A percentile compares a stretch with the other conserved stretches of the same genome.
These are phyloP conservation scores for Dictyostelium purpureum DNA, from an alignment of 78 protist genomes.

Conservation along the genomic window DNA sequence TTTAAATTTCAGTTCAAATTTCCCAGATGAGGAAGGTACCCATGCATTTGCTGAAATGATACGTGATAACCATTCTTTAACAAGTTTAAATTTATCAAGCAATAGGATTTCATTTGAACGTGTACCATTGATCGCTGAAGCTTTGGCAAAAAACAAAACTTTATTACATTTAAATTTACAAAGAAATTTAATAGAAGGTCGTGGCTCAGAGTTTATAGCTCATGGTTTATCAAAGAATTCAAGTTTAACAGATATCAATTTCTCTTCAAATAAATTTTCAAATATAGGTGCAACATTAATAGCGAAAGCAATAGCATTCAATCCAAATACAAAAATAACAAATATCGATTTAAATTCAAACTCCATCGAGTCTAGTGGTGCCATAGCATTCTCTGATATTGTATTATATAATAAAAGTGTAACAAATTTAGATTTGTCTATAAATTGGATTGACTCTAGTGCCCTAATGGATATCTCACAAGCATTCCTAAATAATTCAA, in stretches of 20 bases:
- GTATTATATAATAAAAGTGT: background rate
- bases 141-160: constrained; percentile 18
- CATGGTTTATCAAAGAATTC: background rate
- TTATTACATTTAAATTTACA: background rate
- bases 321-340: background rate
- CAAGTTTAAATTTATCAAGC: constrained; percentile 23
- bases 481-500: constrained; percentile 7
- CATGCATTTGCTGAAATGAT: constrained; percentile 42
- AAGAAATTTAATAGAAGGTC: constrained; percentile 37
- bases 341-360: constrained; percentile 18
- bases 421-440: constrained; percentile 36
- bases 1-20: constrained; percentile 21
- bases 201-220: constrained; percentile 1
- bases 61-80: background rate
- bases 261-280: constrained; percentile 41
- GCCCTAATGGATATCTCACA: constrained; percentile 20
- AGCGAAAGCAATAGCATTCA: constrained; percentile 16
- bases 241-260: background rate
- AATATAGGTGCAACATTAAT: constrained; percentile 19
- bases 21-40: constrained; percentile 8
- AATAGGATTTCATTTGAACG: constrained; percentile 9
- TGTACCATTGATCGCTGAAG: background rate
- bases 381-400: constrained; percentile 15
- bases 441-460: constrained; percentile 54
- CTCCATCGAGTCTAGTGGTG: constrained; percentile 53